Evolutionary conservation across 2,329 filamentous ascomycete species (phyloP), one percentile per base, ranked within the genome.

Genomic region (Juglanconis sp.): DNA sequence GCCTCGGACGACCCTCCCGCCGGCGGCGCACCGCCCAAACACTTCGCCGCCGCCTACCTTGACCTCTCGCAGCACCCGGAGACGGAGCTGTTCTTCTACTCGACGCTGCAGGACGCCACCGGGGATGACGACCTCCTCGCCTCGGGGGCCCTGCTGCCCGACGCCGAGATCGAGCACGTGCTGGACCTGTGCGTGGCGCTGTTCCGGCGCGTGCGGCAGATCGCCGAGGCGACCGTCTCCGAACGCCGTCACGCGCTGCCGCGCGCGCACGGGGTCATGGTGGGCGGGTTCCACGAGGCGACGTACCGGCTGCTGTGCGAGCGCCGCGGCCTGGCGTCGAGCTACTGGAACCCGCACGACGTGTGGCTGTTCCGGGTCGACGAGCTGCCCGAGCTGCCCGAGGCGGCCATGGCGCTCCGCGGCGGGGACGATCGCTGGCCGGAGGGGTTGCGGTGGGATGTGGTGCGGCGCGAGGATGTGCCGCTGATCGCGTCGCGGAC

Each of bases 11-110:
- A 47, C 36, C 31, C 40, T 38, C 46, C 49, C 34, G 47, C 36
- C 13, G 13, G 35, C 57, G 13, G 53, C 61, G 38, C 17, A 36
- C 10, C 24, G 30, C 31, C 32, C 51, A 6, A 34, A 1, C 61
- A 70, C 11, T 86, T 89, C 68, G 79, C 81, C 0, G 82, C 81
- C 0, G 84, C 82, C 0, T 89, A 86, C 67, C 68, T 88, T 5
- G 87, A 91, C 70, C 77, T 87, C 24, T 81, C 81, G 4, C 78
- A 77, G 57, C 78, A 80, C 0, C 85, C 84, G 0, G 87, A 89
- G 68, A 90, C 88, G 0, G 82, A 89, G 63, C 74, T 85, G 35
- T 89, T 84, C 81, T 67, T 90, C 1, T 90, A 87, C 70, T 79
- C 77, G 1, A 81, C 80, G 0, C 67, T 83, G 3, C 81, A 86